Evolutionary conservation across 352 stramenopile genomes (phyloP).

Genomic region (Globisporangium perplexum): DNA sequence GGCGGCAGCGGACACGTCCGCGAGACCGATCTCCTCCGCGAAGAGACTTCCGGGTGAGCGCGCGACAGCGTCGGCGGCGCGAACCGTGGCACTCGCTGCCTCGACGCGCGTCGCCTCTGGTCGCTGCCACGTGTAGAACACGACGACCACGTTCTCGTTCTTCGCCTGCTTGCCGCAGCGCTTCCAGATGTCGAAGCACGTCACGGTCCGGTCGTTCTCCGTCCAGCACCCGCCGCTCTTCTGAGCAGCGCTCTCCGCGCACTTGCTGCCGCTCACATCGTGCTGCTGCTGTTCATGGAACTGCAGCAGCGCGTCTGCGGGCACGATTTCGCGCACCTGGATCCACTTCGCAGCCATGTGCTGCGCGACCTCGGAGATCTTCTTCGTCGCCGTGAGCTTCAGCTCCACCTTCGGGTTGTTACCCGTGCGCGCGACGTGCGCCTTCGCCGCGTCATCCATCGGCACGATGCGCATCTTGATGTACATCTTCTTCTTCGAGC

Average conservation of each 20-base stretch:
- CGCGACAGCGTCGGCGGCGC: not conserved
- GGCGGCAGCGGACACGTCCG: not conserved
- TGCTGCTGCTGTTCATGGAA: conserved; percentile 49
- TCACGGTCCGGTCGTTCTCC: conserved; percentile 32
- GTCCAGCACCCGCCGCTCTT: conserved; percentile 24
- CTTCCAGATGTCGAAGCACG: conserved; percentile 75
- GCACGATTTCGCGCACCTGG: conserved; percentile 31
- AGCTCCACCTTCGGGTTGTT: conserved; percentile 77
- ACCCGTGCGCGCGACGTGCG: conserved; percentile 33
- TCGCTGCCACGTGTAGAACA: conserved; percentile 55
- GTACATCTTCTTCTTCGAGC: conserved; percentile 66
- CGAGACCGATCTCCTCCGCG: conserved; percentile 8
- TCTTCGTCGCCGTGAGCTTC: conserved; percentile 74
- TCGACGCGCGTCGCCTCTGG: not conserved
- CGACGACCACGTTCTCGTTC: conserved; percentile 64
- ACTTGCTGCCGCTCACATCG: not conserved
- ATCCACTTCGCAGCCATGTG: conserved; percentile 79
- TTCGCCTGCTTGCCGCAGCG: conserved; percentile 49
- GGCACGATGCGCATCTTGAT: conserved; percentile 84
- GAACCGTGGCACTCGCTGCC: not conserved
- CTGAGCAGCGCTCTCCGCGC: no score
- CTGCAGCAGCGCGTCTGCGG: conserved; percentile 23
- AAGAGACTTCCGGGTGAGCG: conserved; percentile 11
- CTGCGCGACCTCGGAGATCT: conserved; percentile 62
- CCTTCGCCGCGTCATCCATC: conserved; percentile 52